A percentile compares a stretch with the other conserved stretches of the same genome.
These are phyloP conservation scores for Glycine tomentella DNA, from an alignment of 306 rosid genomes.

Conservation along the genomic window DNA sequence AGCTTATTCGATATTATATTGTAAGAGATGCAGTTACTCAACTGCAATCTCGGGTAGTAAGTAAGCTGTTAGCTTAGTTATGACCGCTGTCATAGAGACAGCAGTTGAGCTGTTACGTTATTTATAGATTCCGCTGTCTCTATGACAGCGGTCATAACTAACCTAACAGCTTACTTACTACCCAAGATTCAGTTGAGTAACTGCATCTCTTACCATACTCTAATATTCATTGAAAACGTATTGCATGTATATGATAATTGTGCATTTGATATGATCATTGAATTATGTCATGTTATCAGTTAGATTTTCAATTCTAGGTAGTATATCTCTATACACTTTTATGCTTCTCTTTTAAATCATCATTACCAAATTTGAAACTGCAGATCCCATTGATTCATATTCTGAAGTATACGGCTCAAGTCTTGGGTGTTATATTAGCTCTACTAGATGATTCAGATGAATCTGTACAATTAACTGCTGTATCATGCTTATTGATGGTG, in stretches of 20 bases:
- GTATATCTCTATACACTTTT: background rate
- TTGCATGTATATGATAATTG: constrained; percentile 5
- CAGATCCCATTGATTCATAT: constrained; percentile 87
- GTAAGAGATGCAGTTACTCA: no score
- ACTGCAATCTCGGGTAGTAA: no score
- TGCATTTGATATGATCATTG: background rate
- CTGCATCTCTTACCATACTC: no score
- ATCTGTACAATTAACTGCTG: constrained; percentile 93
- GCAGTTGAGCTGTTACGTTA: no score
- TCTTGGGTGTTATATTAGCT: constrained; percentile 91
- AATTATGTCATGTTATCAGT: constrained; percentile 38
- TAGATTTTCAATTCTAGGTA: background rate
- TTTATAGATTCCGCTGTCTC: no score
- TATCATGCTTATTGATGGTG: constrained; percentile 89
- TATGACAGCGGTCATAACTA: no score
- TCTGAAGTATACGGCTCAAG: constrained; percentile 76
- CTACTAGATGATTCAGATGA: constrained; percentile 90
- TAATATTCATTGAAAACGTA: background rate
- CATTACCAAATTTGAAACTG: constrained; percentile 41
- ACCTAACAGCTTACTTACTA: no score
- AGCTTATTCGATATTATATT: background rate
- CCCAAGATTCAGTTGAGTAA: no score
- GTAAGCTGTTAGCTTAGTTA: no score
- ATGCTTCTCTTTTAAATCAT: constrained; percentile 31
- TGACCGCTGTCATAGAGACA: no score